Evolutionary conservation across 2,329 filamentous ascomycete species (phyloP).

Genomic region (Microcera coccophila): DNA sequence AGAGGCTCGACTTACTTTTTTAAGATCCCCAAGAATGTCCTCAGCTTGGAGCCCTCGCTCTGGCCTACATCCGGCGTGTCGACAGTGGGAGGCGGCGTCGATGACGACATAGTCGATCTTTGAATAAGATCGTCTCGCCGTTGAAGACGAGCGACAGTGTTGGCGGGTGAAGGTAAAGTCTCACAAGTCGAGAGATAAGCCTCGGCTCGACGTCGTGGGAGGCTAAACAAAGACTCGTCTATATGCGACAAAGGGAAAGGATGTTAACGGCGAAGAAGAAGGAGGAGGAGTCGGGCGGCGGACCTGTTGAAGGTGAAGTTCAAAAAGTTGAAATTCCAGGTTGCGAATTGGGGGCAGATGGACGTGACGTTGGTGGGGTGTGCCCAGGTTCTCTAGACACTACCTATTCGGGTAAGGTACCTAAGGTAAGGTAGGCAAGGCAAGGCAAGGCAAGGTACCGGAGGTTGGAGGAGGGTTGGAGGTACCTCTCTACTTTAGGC

Average conservation of each 20-base stretch:
- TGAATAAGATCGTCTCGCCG: conserved; percentile 5
- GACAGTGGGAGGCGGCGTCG: conserved; percentile 30
- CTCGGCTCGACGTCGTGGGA: neutral
- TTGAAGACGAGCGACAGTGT: conserved; percentile 1
- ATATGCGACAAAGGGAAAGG: neutral
- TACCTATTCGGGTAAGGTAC: neutral
- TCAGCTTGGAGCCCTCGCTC: conserved; percentile 84
- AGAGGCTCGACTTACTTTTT: conserved; percentile 63
- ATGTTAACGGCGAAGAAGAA: neutral
- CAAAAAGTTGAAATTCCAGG: neutral
- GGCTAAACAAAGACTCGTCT: neutral
- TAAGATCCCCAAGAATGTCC: conserved; percentile 81
- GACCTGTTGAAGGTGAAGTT: neutral
- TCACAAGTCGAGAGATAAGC: no score
- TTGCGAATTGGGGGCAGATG: neutral
- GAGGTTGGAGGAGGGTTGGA: no score
- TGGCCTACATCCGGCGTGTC: conserved; percentile 44
- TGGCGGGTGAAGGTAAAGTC: conserved; percentile 4
- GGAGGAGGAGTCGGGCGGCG: neutral
- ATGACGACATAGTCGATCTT: conserved; percentile 36
- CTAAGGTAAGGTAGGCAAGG: neutral
- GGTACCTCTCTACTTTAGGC: no score
- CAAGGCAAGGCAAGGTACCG: no score
- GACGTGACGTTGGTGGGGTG: neutral
- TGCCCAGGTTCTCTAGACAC: no score